Base-by-base conservation (phyloP, 305 asterid genomes). In the Solanum aculeatissimum region DNA sequence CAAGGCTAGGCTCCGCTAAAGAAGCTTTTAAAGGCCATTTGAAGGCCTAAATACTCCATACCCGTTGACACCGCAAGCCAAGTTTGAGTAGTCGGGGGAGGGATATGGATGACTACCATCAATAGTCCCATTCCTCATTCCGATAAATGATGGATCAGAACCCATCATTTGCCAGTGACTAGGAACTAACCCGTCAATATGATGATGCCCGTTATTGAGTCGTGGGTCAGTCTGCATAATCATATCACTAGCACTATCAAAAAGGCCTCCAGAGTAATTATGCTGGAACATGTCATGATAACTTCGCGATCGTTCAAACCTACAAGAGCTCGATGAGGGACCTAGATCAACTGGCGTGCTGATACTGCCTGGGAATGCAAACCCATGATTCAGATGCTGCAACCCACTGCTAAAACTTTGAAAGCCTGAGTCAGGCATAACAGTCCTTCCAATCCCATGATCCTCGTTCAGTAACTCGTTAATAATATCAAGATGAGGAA, bases 391-490 rank as follows among this genome's bases (percentile, higher is more conserved):
- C 83, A 93, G 84, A 87, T 91, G 91, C 84, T 86, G 95, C 6
- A 90, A 88, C 23, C 89, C 93, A 11, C 88, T 89, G 86, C 88
- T 85, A 90, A 91, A 90, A 82, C 89, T 85, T 13, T 88, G 94
- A 83, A 90, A 93, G 87, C 90, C 84, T 12, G 88, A 82, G 45
- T 83, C 84, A 12, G 69, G 40, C 4, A 51, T 60, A 81, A 87
- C 62, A 29, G 85, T 42, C 85, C 72, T 89, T 80, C 95, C 95
- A 7, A 84, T 87, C 62, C 92, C 97, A 35, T 87, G 92, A 83
- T 95, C 98, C 6, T 97, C 99, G 9, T 95, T 98, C 32, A 97
- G 97, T 88, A 97, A 87, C 85, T 95, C 99, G 18, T 97, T 97
- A 88, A 97, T 97, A 85, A 97, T 95, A 90, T 91, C 98, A 29